Evolutionary conservation across 2,329 filamentous ascomycete species (phyloP).

Genomic region (Diplodia sapinea): DNA sequence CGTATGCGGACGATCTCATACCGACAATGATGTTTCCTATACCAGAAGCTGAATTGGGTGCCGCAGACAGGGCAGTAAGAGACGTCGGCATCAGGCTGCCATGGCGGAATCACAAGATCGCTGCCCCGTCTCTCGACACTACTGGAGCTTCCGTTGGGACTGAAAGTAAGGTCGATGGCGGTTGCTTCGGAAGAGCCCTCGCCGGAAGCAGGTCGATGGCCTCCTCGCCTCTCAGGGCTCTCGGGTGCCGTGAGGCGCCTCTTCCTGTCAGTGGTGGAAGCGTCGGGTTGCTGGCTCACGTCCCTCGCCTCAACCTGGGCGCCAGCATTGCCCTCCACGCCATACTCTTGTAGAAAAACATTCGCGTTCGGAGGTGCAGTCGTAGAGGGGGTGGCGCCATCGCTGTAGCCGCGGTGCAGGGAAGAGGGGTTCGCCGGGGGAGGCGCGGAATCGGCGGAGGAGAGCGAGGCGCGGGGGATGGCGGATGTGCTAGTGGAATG

Average conservation of each 20-base stretch:
- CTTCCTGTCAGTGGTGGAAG: constrained; percentile 41
- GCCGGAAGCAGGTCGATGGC: constrained; percentile 32
- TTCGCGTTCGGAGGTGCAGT: neutral
- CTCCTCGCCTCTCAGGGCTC: constrained; percentile 41
- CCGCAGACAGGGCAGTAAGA: constrained; percentile 84
- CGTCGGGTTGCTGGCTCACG: constrained; percentile 10
- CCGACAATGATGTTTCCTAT: constrained; percentile 92
- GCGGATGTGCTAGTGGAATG: constrained; percentile 13
- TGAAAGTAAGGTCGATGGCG: constrained; percentile 7
- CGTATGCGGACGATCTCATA: constrained; percentile 47
- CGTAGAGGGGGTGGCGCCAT: neutral
- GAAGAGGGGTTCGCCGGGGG: constrained; percentile 10
- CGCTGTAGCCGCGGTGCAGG: constrained; percentile 26
- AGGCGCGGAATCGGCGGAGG: constrained; percentile 4
- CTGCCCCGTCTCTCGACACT: constrained; percentile 9
- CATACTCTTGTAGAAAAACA: constrained; percentile 11
- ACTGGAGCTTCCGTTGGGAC: neutral
- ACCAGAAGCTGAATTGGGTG: constrained; percentile 80
- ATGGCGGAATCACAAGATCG: constrained; percentile 68
- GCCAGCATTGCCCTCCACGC: neutral
- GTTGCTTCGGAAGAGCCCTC: constrained; percentile 22
- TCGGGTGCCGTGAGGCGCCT: constrained; percentile 45
- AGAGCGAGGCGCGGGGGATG: constrained; percentile 16
- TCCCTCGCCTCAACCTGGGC: neutral
- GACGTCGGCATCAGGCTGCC: constrained; percentile 88